Conservation (phyloP, 1,284 basidiomycete genomes). For the Agroathelia rolfsii region DNA sequence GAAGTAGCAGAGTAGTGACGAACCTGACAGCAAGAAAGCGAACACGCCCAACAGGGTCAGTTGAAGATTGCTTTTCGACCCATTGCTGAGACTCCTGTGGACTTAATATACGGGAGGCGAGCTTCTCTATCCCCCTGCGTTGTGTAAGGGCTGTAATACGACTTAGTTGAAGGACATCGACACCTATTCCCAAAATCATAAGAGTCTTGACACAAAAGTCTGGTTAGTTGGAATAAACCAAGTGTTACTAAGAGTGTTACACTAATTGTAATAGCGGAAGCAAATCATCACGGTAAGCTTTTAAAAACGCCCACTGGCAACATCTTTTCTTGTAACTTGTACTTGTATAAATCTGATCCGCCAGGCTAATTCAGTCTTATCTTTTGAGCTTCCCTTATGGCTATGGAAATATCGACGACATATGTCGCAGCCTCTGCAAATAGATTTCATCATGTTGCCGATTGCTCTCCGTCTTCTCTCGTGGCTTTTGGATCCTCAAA, state of each 20-base stretch:
- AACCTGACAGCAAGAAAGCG: conserved; percentile 64
- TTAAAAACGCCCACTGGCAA: no score
- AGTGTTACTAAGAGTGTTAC: no score
- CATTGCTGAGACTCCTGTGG: conserved; percentile 38
- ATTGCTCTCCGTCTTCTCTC: conserved; percentile 42
- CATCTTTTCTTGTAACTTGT: no score
- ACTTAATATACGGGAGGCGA: conserved; percentile 61
- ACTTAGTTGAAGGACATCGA: conserved; percentile 66
- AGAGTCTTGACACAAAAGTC: no score
- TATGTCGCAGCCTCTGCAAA: conserved; percentile 80
- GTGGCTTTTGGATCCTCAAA: conserved; percentile 75
- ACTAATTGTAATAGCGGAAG: no score
- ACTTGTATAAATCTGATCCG: no score
- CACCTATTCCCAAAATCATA: conserved; percentile 71
- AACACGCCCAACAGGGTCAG: conserved; percentile 17
- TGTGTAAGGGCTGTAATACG: conserved; percentile 49
- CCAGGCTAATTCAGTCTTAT: no score
- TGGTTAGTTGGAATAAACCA: no score
- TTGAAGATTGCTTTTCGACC: conserved; percentile 19
- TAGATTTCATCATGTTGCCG: conserved; percentile 59
- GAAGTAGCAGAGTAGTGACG: conserved; percentile 11
- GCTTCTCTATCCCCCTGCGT: conserved; percentile 36
- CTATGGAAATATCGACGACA: conserved; percentile 24
- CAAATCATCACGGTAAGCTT: no score
- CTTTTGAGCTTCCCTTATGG: no score